Evolutionary conservation across 768 basidiomycete genomes (phyloP), one percentile per base, ranked within the genome.

Genomic region (Phylloporus sp.): DNA sequence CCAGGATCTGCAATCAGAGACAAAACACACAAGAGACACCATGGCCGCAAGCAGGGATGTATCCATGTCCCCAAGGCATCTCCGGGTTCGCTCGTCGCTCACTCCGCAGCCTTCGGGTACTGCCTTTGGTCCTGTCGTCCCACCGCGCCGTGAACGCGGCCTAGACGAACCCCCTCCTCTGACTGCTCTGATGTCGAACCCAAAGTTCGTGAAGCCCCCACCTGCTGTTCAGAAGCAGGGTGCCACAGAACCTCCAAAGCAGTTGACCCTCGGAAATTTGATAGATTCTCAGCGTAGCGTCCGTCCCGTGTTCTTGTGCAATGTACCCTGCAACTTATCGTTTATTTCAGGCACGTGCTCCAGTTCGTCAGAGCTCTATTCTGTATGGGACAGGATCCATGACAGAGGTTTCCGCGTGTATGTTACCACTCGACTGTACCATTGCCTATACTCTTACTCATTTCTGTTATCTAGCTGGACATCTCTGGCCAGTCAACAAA

Each of bases 161-260:
- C 65, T 70, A 29, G 85, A 85, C 20, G 86, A 88, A 56, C 88
- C 88, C 6, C 88, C 88, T 24, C 76, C 86, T 6, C 67, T 90
- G 27, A 75, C 76, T 26, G 56, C 78, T 47, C 77, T 91, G 35
- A 73, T 76, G 53, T 76, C 80, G 26, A 84, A 86, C 60, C 88
- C 88, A 20, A 73, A 78, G 50, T 90, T 89, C 61, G 77, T 91
- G 13, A 85, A 78, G 57, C 77, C 82, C 0, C 86, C 87, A 5
- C 62, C 65, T 24, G 27, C 57, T 67, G 36, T 49, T 38, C 70
- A 60, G 47, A 69, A 60, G 36, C 53, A 56, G 13, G 44, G 29
- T 20, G 26, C 47, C 26, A 49, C 56, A 16, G 69, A 65, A 26
- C 51, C 59, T 46, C 64, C 63, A 29, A 65, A 68, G 38, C 71